These are phyloP conservation scores for Ceratocystis eucalypticola DNA, from an alignment of 2,329 filamentous ascomycete genomes.

Conservation along the genomic window DNA sequence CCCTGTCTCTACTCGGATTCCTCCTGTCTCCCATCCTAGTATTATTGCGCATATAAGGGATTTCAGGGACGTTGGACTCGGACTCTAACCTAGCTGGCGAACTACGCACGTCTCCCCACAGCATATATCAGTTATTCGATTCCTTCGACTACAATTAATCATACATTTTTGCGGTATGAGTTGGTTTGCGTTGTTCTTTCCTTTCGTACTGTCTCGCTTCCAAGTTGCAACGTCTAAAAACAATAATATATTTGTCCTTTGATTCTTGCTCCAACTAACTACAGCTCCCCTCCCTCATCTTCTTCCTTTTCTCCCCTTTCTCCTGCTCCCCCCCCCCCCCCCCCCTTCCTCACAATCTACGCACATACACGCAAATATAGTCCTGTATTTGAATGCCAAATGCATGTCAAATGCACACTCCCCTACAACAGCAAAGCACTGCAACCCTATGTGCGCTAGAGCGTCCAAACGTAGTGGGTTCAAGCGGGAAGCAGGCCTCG, in stretches of 20 bases:
- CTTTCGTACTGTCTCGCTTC: background rate
- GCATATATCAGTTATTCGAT: background rate
- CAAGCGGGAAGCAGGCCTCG: conserved; percentile 12
- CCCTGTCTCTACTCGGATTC: background rate
- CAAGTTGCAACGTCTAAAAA: background rate
- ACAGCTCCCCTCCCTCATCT: background rate
- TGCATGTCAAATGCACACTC: conserved; percentile 7
- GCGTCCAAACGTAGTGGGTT: conserved; percentile 5
- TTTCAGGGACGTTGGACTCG: conserved; percentile 1
- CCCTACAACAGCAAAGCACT: conserved; percentile 7
- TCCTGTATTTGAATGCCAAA: conserved; percentile 1
- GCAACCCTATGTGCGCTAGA: background rate
- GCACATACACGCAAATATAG: background rate
- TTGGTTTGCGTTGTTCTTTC: background rate
- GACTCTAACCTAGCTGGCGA: conserved; percentile 4
- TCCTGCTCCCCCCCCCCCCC: background rate
- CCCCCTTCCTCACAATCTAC: background rate
- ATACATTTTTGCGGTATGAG: background rate
- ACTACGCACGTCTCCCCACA: conserved; percentile 3
- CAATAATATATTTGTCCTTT: background rate
- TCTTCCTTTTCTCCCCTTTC: background rate
- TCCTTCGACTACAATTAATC: conserved; percentile 5
- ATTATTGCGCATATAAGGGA: background rate
- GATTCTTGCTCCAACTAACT: background rate
- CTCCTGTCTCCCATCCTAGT: background rate